Evolutionary conservation across 805 yeast species (phyloP).

Genomic region (Helenozyma rhizophorensis): DNA sequence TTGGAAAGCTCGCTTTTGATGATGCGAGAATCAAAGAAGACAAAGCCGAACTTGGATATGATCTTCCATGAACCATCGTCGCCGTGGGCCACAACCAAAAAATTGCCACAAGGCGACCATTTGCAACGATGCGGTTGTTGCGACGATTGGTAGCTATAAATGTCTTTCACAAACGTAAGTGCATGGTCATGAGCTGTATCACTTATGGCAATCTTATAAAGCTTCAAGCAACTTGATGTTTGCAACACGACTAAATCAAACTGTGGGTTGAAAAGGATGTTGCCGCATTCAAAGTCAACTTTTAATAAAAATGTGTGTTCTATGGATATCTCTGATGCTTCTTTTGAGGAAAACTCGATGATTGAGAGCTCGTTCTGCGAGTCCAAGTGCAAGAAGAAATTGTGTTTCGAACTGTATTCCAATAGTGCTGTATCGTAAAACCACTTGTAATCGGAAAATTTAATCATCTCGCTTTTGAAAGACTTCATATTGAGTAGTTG

Average conservation of each 20-base stretch:
- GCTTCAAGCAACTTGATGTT: not conserved
- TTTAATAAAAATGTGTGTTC: slow-evolving; percentile 4
- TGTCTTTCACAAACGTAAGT: no score
- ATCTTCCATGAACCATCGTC: slow-evolving; percentile 27
- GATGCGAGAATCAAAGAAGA: slow-evolving; percentile 23
- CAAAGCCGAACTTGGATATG: slow-evolving; percentile 31
- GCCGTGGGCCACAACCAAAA: slow-evolving; percentile 19
- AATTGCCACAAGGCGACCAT: slow-evolving; percentile 38
- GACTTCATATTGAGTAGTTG: slow-evolving; percentile 33
- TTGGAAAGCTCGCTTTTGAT: slow-evolving; percentile 17
- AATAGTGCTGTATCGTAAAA: slow-evolving; percentile 19
- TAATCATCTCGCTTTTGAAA: slow-evolving; percentile 24
- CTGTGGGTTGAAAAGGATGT: slow-evolving; percentile 14
- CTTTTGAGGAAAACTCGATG: slow-evolving; percentile 8
- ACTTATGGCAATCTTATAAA: not conserved
- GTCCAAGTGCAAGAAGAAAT: slow-evolving; percentile 28
- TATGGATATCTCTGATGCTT: slow-evolving; percentile 1
- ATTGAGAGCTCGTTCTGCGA: slow-evolving; percentile 24
- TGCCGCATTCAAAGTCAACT: slow-evolving; percentile 2
- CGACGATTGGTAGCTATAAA: no score
- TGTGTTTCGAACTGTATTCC: slow-evolving; percentile 22
- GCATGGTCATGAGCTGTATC: no score
- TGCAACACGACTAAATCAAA: slow-evolving; percentile 9
- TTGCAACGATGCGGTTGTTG: no score
- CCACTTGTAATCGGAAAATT: slow-evolving; percentile 27